Evolutionary conservation across 2,329 filamentous ascomycete genomes (phyloP).

Genomic region (Stagonosporopsis chrysanthemi): DNA sequence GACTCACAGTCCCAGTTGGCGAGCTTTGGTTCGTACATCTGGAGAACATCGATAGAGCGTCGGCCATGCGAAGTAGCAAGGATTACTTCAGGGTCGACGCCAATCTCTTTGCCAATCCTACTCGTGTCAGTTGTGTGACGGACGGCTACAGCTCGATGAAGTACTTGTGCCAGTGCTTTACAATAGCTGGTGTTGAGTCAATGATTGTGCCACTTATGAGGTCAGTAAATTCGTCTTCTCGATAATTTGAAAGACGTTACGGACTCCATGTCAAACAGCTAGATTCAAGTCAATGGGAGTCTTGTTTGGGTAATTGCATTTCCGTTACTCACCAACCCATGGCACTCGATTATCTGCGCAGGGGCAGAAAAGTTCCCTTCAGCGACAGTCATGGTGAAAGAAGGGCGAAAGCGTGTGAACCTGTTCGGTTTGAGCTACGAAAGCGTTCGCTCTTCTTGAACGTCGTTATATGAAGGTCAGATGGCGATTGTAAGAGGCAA

Average conservation of each 20-base stretch:
- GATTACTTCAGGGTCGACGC: slow-evolving; percentile 83
- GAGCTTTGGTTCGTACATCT: slow-evolving; percentile 79
- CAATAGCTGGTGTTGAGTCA: slow-evolving; percentile 78
- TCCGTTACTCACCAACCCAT: slow-evolving; percentile 51
- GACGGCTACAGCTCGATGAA: slow-evolving; percentile 28
- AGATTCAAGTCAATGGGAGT: slow-evolving; percentile 1
- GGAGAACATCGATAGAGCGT: slow-evolving; percentile 84
- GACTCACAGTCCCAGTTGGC: slow-evolving; percentile 90
- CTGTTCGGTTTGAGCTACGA: background rate
- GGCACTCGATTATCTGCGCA: slow-evolving; percentile 50
- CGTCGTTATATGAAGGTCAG: slow-evolving; percentile 1
- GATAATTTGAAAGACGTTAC: background rate
- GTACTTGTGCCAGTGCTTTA: slow-evolving; percentile 78
- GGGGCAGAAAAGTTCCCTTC: slow-evolving; percentile 53
- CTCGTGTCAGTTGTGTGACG: slow-evolving; percentile 17
- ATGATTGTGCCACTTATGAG: slow-evolving; percentile 74
- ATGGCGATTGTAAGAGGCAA: slow-evolving; percentile 5
- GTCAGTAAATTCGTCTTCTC: slow-evolving; percentile 12
- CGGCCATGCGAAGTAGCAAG: slow-evolving; percentile 91
- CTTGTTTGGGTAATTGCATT: background rate
- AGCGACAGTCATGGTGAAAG: slow-evolving; percentile 38
- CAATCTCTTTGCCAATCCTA: slow-evolving; percentile 83
- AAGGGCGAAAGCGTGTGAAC: too few relatives aligned
- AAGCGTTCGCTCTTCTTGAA: slow-evolving; percentile 2
- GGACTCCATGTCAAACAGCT: slow-evolving; percentile 50